These are phyloP conservation scores for Coemansia sp. DNA, from an alignment of 192 early-diverging fungal species.

Conservation along the genomic window DNA sequence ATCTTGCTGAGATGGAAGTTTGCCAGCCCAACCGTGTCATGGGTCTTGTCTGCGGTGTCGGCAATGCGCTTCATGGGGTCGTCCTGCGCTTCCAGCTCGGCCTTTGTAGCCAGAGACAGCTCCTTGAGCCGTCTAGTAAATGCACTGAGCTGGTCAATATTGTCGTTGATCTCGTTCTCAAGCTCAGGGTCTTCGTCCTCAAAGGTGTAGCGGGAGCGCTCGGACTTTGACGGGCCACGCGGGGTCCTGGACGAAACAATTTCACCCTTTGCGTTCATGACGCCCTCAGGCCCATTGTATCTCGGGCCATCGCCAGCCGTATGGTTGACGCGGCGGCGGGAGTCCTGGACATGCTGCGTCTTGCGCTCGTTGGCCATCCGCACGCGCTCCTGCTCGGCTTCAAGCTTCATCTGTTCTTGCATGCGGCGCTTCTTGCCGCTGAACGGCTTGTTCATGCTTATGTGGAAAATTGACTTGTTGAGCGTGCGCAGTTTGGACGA, in stretches of 20 bases:
- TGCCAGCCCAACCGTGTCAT: constrained; percentile 47
- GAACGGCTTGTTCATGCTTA: constrained; percentile 72
- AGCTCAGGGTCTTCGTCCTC: constrained; percentile 71
- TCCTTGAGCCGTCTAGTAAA: constrained; percentile 61
- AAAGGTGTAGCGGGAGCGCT: constrained; percentile 66
- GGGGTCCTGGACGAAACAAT: constrained; percentile 37
- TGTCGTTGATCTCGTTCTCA: constrained; percentile 71
- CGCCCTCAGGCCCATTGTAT: constrained; percentile 24
- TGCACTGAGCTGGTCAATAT: constrained; percentile 63
- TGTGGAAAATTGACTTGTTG: constrained; percentile 76
- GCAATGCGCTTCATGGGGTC: constrained; percentile 57
- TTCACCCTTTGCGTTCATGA: constrained; percentile 53
- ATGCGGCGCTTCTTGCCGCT: constrained; percentile 63
- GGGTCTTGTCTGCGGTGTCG: constrained; percentile 57
- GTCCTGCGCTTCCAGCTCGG: constrained; percentile 67
- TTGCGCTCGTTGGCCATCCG: constrained; percentile 56
- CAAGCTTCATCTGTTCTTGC: constrained; percentile 59
- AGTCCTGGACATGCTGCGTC: constrained; percentile 58
- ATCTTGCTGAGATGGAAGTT: constrained; percentile 42
- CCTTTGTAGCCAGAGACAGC: constrained; percentile 60
- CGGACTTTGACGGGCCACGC: constrained; percentile 19
- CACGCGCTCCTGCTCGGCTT: constrained; percentile 42
- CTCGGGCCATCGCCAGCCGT: constrained; percentile 24
- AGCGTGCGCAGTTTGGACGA: constrained; percentile 54
- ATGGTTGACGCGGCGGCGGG: constrained; percentile 61